Base-by-base conservation (phyloP, 176 grass and related monocot species). In the Pontederia paniculata region DNA sequence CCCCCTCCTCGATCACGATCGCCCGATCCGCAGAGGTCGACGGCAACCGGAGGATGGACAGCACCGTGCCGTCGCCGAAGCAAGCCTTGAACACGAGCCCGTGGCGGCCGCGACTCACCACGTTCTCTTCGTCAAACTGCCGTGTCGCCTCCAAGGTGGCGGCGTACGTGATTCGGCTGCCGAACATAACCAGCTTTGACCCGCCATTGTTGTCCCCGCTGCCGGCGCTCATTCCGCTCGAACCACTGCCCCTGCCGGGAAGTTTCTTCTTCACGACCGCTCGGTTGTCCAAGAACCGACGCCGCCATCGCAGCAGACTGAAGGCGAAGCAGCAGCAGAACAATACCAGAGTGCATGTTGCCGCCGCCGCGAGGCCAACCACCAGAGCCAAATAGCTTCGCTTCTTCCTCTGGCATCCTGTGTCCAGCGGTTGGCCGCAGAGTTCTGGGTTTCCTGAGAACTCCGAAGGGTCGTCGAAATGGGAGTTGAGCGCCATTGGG, bases 31-130 rank as follows among this genome's bases (percentile, higher is more conserved):
- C 69, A 0, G 93, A 98, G 22, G 87, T 98, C 1, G 93, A 98
- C 0, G 93, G 93, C 23, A 98, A 83, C 31, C 93, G 69, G 0
- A 88, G 56, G 72, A 98, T 98, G 55, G 93, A 83, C 20, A 98
- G 51, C 57, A 98, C 87, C 10, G 93, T 98, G 37, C 93, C 93
- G 11, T 98, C 93, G 10, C 48, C 72, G 66, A 91, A 98, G 63
- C 93, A 98, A 4, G 93, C 93, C 77, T 98, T 98, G 78, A 98
- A 98, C 76, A 98, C 78, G 9, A 98, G 77, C 5, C 93, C 93
- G 49, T 98, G 93, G 58, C 93, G 87, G 12, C 93, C 93, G 45
- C 93, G 83, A 66, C 87, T 98, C 20, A 91, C 75, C 60, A 98
- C 93, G 64, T 91, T 84, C 74, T 98, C 93, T 63, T 98, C 93